phyloP scores from a whole-genome alignment of 2,329 filamentous ascomycete genomes.

The Aspergillus flavus region DNA sequence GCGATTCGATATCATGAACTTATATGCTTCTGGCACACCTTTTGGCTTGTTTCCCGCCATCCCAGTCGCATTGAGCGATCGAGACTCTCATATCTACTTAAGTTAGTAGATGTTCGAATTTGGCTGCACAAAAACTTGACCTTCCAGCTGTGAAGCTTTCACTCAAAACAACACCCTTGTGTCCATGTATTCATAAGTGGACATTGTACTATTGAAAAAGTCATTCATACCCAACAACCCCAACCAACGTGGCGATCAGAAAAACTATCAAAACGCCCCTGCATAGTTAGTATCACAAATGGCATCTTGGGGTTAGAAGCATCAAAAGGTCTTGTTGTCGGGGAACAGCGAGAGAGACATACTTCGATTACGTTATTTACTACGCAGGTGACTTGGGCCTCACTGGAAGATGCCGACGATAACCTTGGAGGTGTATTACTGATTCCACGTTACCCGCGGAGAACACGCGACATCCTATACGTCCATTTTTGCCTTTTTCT shows the following conservation, averaged over 20 bases:
- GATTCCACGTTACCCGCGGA: constrained; percentile 3
- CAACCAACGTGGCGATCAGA: background rate
- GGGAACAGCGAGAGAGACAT: background rate
- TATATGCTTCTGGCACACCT: background rate
- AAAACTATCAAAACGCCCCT: background rate
- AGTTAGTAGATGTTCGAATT: background rate
- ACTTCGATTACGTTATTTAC: background rate
- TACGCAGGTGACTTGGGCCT: background rate
- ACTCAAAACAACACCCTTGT: background rate
- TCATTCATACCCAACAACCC: background rate
- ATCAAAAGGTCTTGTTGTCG: background rate
- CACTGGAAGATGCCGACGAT: background rate
- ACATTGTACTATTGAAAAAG: background rate
- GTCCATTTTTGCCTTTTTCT: background rate
- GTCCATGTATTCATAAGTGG: background rate
- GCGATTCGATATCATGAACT: background rate
- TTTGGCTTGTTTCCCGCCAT: background rate
- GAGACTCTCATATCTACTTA: background rate
- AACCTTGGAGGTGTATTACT: background rate
- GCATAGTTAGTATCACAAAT: background rate
- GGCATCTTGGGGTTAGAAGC: background rate
- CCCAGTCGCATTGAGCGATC: background rate
- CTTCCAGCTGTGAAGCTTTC: background rate
- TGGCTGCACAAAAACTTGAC: background rate
- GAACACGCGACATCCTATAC: background rate